These are phyloP conservation scores for Sclerotinia sclerotiorum DNA, from an alignment of 2,329 filamentous ascomycete genomes.

Conservation along the genomic window DNA sequence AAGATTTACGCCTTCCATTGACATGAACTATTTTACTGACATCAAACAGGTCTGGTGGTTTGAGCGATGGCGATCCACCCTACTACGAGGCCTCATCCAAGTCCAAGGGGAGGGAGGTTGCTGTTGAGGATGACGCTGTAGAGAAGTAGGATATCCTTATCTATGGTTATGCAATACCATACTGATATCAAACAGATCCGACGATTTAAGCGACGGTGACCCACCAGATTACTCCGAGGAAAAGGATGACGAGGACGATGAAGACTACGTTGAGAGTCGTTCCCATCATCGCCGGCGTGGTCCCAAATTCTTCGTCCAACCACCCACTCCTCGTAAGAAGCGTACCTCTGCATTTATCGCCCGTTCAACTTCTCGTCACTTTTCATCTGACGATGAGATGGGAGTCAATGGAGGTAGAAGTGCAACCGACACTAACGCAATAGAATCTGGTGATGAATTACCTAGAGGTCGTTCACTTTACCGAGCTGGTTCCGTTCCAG, in stretches of 20 bases:
- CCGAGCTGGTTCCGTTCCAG: neutral
- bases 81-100: neutral
- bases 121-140: neutral
- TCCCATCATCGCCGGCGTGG: neutral
- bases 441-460: neutral
- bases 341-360: neutral
- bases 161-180: neutral
- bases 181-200: neutral
- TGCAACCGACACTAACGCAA: neutral
- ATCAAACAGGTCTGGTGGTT: neutral
- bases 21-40: neutral
- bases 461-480: neutral
- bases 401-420: neutral
- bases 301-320: neutral
- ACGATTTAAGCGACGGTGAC: conserved; percentile 9
- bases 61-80: conserved; percentile 9
- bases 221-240: neutral
- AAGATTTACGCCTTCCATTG: neutral
- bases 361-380: neutral
- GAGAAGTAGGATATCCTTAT: neutral
- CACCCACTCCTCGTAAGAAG: neutral
- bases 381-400: neutral
- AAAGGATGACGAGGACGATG: neutral
- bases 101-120: neutral
- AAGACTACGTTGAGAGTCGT: neutral